phyloP scores from a whole-genome alignment of 2,329 filamentous ascomycete genomes.

The Arthrobotrys sinensis region DNA sequence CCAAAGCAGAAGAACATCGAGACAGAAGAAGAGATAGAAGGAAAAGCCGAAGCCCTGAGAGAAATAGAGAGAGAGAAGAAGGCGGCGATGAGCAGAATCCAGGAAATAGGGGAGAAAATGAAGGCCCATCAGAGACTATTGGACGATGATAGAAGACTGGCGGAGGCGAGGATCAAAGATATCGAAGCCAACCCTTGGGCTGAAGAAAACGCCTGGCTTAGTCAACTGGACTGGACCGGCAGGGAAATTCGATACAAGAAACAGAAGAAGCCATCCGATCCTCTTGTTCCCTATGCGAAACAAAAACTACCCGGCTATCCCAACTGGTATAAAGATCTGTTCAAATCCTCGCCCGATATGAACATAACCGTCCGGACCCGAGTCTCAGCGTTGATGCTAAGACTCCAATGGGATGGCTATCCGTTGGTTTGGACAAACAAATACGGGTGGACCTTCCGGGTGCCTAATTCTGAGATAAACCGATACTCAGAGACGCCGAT shows the following conservation, averaged over 20 bases:
- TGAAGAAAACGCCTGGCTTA: conserved; percentile 75
- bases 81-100: background rate
- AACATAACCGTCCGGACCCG: conserved; percentile 87
- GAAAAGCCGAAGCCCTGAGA: background rate
- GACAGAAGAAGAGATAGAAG: background rate
- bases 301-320: conserved; percentile 98
- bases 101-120: background rate
- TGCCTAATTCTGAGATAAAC: conserved; percentile 75
- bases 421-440: conserved; percentile 94
- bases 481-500: conserved; percentile 81
- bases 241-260: conserved; percentile 92
- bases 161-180: conserved; percentile 65
- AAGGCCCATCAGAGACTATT: background rate
- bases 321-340: conserved; percentile 95
- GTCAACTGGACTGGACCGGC: conserved; percentile 94
- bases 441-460: conserved; percentile 92
- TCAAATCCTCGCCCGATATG: conserved; percentile 79
- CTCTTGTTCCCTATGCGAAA: conserved; percentile 72
- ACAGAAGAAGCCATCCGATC: conserved; percentile 77
- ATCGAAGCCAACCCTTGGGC: conserved; percentile 80
- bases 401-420: conserved; percentile 88
- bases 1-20: background rate
- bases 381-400: conserved; percentile 86
- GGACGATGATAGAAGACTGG: background rate
- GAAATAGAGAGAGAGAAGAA: background rate